phyloP scores from a whole-genome alignment of 495 filamentous ascomycete genomes.

The Tuber umbilicatum region DNA sequence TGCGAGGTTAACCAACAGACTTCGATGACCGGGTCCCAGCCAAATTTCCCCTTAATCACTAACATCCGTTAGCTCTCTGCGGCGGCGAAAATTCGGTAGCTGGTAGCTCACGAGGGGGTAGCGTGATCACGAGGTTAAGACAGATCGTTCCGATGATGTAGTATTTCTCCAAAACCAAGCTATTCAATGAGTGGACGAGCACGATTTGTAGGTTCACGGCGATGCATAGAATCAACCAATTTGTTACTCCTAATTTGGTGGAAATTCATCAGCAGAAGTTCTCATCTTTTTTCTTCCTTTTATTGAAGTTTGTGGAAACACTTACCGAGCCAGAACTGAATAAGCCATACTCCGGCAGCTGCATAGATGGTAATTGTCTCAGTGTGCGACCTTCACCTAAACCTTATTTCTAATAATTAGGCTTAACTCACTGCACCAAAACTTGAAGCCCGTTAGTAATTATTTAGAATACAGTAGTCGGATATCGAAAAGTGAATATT shows the following conservation, averaged over 20 bases:
- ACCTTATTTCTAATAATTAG: not conserved
- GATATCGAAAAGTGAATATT: conserved; percentile 9
- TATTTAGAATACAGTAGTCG: not conserved
- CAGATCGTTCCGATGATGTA: conserved; percentile 26
- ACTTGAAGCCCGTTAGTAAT: not conserved
- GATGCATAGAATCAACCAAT: conserved; percentile 33
- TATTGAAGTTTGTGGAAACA: not conserved
- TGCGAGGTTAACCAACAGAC: conserved; percentile 31
- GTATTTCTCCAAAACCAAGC: conserved; percentile 25
- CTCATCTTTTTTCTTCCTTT: not conserved
- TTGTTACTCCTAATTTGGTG: conserved; percentile 21
- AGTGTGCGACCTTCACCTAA: not conserved
- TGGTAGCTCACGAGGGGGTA: conserved; percentile 24
- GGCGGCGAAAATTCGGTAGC: not conserved
- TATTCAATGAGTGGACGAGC: conserved; percentile 30
- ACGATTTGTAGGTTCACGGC: conserved; percentile 32
- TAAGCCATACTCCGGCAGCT: conserved; percentile 22
- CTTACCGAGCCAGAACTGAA: conserved; percentile 35
- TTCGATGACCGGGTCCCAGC: conserved; percentile 31
- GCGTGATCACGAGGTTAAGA: conserved; percentile 26
- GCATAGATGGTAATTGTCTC: not conserved
- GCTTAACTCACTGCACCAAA: not conserved
- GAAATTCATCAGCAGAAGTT: not conserved
- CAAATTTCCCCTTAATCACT: conserved; percentile 34
- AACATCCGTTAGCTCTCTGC: not conserved